Evolutionary conservation across 148 eudicot genomes (phyloP).

Genomic region (Cornus florida): DNA sequence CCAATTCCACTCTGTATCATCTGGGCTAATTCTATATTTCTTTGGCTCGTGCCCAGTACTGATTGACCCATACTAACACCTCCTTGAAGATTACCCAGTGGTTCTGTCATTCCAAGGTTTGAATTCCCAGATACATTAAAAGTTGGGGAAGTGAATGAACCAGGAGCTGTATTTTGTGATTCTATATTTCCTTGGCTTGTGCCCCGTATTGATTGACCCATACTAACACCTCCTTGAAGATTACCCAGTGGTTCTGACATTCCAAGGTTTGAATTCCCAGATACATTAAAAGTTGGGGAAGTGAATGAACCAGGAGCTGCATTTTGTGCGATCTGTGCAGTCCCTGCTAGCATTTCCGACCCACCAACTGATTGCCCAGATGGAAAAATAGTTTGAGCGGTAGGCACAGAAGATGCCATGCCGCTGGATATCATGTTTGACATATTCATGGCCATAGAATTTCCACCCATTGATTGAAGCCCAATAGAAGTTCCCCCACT

Average conservation of each 20-base stretch:
- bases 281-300: conserved; percentile 47
- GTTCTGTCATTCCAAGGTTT: conserved; percentile 58
- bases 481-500: conserved; percentile 70
- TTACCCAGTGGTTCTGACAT: conserved; percentile 61
- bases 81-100: conserved; percentile 62
- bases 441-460: conserved; percentile 76
- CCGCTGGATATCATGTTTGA: conserved; percentile 25
- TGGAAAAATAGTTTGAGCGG: conserved; percentile 61
- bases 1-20: conserved; percentile 33
- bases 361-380: conserved; percentile 75
- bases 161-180: conserved; percentile 48
- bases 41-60: conserved; percentile 60
- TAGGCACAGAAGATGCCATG: conserved; percentile 63
- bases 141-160: conserved; percentile 54
- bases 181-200: conserved; percentile 67
- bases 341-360: conserved; percentile 50
- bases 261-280: conserved; percentile 56
- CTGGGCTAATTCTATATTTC: conserved; percentile 48
- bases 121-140: conserved; percentile 55
- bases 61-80: conserved; percentile 20
- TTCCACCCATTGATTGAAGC: conserved; percentile 70
- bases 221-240: conserved; percentile 49
- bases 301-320: conserved; percentile 54
- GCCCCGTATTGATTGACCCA: conserved; percentile 30
- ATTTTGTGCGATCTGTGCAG: conserved; percentile 57